A percentile compares a stretch with the other conserved stretches of the same genome.
Conservation (phyloP, 805 yeast genomes). For the Teunomyces atbi region DNA sequence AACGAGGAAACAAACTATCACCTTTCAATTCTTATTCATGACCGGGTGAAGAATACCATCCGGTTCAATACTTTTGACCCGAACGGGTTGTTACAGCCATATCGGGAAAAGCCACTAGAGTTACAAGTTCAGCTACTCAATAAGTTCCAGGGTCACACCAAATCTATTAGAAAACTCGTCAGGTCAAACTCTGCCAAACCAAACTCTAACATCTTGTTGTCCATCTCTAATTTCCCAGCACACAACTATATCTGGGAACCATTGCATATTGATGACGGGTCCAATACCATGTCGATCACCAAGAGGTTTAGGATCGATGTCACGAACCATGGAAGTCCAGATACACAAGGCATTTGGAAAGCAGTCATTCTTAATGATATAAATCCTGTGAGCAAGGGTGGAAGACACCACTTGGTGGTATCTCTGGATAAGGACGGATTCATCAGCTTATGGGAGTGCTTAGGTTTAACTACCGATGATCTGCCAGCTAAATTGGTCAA, state of each 20-base stretch:
- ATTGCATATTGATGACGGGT: slow-evolving; percentile 17
- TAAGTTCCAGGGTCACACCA: slow-evolving; percentile 81
- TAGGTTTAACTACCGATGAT: slow-evolving; percentile 29
- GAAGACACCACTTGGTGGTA: slow-evolving; percentile 32
- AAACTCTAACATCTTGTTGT: slow-evolving; percentile 27
- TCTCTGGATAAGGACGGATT: slow-evolving; percentile 30
- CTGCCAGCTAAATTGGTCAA: slow-evolving; percentile 25
- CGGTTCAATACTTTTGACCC: slow-evolving; percentile 19
- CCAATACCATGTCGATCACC: slow-evolving; percentile 25
- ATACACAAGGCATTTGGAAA: slow-evolving; percentile 19
- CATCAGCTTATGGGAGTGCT: slow-evolving; percentile 64
- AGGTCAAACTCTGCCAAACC: slow-evolving; percentile 48
- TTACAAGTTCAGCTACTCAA: slow-evolving; percentile 22
- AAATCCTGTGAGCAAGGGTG: slow-evolving; percentile 11
- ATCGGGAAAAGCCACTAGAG: background rate
- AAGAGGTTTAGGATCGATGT: slow-evolving; percentile 33
- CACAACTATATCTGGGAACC: slow-evolving; percentile 46
- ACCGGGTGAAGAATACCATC: slow-evolving; percentile 34
- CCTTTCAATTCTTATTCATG: slow-evolving; percentile 33
- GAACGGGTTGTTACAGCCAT: background rate
- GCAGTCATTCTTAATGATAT: slow-evolving; percentile 36
- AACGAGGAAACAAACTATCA: background rate
- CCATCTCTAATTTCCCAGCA: slow-evolving; percentile 37
- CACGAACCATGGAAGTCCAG: slow-evolving; percentile 6
- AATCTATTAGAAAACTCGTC: slow-evolving; percentile 65